These are phyloP conservation scores for Calonectria leucothoes DNA, from an alignment of 2,329 filamentous ascomycete genomes.

Conservation along the genomic window DNA sequence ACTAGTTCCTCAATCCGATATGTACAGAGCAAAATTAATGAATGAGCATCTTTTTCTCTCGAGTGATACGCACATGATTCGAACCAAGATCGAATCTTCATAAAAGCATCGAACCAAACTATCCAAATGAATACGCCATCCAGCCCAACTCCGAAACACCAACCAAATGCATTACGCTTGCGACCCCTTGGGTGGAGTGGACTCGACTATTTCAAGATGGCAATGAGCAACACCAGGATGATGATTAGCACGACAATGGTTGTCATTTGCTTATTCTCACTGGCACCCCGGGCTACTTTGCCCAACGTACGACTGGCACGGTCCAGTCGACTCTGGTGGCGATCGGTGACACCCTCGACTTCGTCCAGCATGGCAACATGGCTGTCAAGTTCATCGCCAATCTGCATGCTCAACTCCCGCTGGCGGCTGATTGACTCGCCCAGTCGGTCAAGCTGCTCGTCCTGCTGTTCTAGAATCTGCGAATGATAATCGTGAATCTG, in stretches of 20 bases:
- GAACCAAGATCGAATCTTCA: background rate
- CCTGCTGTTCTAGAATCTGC: conserved; percentile 86
- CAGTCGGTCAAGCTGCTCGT: conserved; percentile 89
- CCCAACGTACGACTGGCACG: conserved; percentile 79
- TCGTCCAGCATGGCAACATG: conserved; percentile 93
- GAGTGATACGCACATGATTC: background rate
- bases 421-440: conserved; percentile 90
- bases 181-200: conserved; percentile 17
- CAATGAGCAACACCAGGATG: conserved; percentile 83
- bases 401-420: conserved; percentile 92
- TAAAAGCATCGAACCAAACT: background rate
- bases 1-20: background rate
- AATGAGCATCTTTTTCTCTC: background rate
- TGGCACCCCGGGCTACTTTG: conserved; percentile 77
- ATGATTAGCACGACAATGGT: conserved; percentile 86
- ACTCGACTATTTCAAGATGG: conserved; percentile 75
- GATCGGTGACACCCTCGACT: conserved; percentile 83
- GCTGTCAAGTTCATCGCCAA: conserved; percentile 93
- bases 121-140: conserved; percentile 6
- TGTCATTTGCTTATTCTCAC: conserved; percentile 89
- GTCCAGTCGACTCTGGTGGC: conserved; percentile 81
- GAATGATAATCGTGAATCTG: conserved; percentile 90
- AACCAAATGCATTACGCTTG: conserved; percentile 32
- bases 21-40: conserved; percentile 7
- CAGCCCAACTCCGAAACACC: conserved; percentile 33